Evolutionary conservation across 202 grass and related monocot genomes (phyloP), one percentile per base, ranked within the genome.

Genomic region (Carex sylvatica): DNA sequence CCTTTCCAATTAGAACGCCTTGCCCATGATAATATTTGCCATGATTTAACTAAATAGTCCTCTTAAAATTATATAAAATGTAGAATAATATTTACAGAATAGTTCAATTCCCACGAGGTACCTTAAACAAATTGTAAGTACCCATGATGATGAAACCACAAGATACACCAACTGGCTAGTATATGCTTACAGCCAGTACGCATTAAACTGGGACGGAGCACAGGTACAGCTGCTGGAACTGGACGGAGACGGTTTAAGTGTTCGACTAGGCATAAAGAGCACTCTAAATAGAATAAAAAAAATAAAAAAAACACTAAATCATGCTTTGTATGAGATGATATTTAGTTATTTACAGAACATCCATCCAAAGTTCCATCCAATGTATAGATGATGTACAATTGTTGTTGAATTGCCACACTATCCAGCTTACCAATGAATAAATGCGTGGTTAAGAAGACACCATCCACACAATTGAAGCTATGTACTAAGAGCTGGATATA

Each of bases 401-500:
- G 74, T 77, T 77, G 74, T 58, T 77, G 53, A 59, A 59, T 77
- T 77, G 53, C 52, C 28, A 77, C 16, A 59, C 28, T 36, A 59
- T 77, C 74, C 74, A 77, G 38, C 53, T 35, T 30, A 59, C 74
- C 52, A 77, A 77, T 77, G 28, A 77, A 62, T 59, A 77, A 58
- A 59, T 75, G 22, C 28, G 53, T 55, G 53, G 58, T 55, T 77
- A 77, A 31, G 33, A 69, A 40, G 30, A 59, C 51, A 59, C 53
- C 53, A 36, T 4, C 74, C 52, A 35, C 8, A 77, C 35, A 38
- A 38, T 31, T 36, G 53, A 33, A 36, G 74, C 61, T 82, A 82
- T 53, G 80, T 82, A 56, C 64, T 82, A 35, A 82, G 61, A 54
- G 46, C 80, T 6, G 80, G 80, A 54, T 82, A 82, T 54, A 82